A percentile compares a stretch with the other conserved stretches of the same genome.
Evolutionary conservation across 768 basidiomycete species (phyloP).

Genomic region (Naganishia vishniacii): DNA sequence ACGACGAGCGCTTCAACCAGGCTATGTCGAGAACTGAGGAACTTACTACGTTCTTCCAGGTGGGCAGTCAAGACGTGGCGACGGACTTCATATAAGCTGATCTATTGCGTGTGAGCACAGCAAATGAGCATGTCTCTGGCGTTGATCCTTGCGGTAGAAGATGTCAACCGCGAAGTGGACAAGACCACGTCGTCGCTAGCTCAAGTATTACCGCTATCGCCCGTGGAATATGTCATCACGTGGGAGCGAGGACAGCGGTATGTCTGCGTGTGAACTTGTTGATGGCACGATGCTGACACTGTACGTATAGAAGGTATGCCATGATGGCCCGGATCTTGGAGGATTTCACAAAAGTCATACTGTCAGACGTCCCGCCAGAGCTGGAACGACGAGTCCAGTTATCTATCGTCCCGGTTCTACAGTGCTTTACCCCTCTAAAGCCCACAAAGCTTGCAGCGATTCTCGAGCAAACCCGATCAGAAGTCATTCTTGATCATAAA

Average conservation of each 20-base stretch:
- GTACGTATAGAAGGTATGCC: not conserved
- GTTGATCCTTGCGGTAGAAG: conserved; percentile 5
- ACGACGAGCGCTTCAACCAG: conserved; percentile 3
- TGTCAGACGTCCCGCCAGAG: not conserved
- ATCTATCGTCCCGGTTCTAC: not conserved
- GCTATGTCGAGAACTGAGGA: not conserved
- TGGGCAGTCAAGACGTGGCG: not conserved
- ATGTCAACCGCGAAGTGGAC: not conserved
- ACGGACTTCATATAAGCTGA: not conserved
- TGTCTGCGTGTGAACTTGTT: not conserved
- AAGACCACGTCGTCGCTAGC: not conserved
- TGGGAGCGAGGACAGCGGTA: not conserved
- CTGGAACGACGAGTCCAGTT: not conserved
- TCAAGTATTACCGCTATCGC: not conserved
- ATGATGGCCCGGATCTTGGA: not conserved
- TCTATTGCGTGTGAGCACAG: not conserved
- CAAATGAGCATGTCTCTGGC: conserved; percentile 18
- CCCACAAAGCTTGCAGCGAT: conserved; percentile 1
- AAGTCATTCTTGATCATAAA: not conserved
- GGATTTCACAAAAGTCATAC: conserved; percentile 1
- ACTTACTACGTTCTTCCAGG: not conserved
- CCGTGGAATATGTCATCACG: not conserved
- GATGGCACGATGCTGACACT: not conserved
- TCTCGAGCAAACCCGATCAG: not conserved
- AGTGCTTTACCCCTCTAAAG: not conserved